phyloP scores from a whole-genome alignment of 2,329 filamentous ascomycete genomes.

The Cercospora janseana region DNA sequence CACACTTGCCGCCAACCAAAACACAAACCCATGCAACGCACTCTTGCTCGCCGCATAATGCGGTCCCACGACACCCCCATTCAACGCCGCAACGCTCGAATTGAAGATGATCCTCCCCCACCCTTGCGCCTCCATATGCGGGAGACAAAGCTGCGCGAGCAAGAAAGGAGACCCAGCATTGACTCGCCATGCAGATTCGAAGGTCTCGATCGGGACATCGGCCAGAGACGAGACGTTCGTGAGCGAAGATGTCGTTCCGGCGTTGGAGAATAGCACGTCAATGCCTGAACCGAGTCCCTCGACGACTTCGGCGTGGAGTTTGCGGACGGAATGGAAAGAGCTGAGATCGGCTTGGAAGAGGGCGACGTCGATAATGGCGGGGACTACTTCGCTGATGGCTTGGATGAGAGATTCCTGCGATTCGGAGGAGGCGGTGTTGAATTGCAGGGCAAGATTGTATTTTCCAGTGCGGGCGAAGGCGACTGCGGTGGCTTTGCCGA shows the following conservation, averaged over 20 bases:
- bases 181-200: constrained; percentile 41
- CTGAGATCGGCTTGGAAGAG: constrained; percentile 33
- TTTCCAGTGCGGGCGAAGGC: constrained; percentile 42
- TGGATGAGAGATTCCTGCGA: constrained; percentile 36
- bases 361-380: constrained; percentile 42
- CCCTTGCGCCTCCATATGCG: constrained; percentile 38
- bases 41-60: constrained; percentile 45
- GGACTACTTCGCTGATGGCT: constrained; percentile 34
- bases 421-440: constrained; percentile 39
- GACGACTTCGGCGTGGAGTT: constrained; percentile 39
- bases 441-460: constrained; percentile 48
- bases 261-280: constrained; percentile 46
- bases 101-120: constrained; percentile 43
- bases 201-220: constrained; percentile 38
- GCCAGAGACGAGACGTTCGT: constrained; percentile 32
- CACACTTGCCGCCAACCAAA: constrained; percentile 47
- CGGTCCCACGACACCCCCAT: constrained; percentile 43
- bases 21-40: constrained; percentile 48
- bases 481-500: constrained; percentile 45
- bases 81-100: constrained; percentile 42
- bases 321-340: constrained; percentile 31
- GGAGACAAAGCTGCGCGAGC: constrained; percentile 42
- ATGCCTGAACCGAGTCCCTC: constrained; percentile 35
- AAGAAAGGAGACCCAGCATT: constrained; percentile 41
- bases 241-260: constrained; percentile 34